A percentile compares a stretch with the other conserved stretches of the same genome.
Evolutionary conservation across 805 yeast genomes (phyloP).

Genomic region (Saccharomycopsis malanga): DNA sequence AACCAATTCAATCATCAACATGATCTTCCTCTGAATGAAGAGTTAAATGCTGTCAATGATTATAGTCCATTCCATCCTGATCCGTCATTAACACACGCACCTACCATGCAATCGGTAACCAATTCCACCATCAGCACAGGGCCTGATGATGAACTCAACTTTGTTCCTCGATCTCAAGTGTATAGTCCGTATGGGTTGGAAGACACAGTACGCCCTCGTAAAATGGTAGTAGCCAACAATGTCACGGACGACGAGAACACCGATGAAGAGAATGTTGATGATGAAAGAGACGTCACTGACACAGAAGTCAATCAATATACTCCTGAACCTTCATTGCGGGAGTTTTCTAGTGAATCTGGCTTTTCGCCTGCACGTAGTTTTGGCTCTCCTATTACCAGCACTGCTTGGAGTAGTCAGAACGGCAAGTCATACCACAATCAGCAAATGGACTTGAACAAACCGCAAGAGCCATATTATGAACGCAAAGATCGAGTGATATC

Average conservation of each 20-base stretch:
- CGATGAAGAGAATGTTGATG: slow-evolving; percentile 1
- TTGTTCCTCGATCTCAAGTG: slow-evolving; percentile 6
- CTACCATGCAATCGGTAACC: slow-evolving; percentile 7
- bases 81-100: slow-evolving; percentile 3
- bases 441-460: background rate
- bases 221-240: slow-evolving; percentile 16
- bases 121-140: background rate
- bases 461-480: background rate
- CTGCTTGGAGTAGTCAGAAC: background rate
- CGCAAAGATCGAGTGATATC: background rate
- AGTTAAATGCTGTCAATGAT: background rate
- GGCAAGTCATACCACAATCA: background rate
- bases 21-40: background rate
- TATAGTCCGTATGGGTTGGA: slow-evolving; percentile 10
- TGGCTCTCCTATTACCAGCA: background rate
- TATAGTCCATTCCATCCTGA: background rate
- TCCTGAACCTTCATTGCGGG: background rate
- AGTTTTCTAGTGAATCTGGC: background rate
- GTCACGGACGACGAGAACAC: slow-evolving; percentile 9
- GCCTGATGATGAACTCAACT: slow-evolving; percentile 5
- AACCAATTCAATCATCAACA: background rate
- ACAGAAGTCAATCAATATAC: background rate
- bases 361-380: background rate
- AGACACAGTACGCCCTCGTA: slow-evolving; percentile 7
- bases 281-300: background rate